Percentiles rank a stretch among this genome's conserved stretches.
phyloP scores from a whole-genome alignment of 2,329 filamentous ascomycete species.

The Zasmidium citrigriseum region DNA sequence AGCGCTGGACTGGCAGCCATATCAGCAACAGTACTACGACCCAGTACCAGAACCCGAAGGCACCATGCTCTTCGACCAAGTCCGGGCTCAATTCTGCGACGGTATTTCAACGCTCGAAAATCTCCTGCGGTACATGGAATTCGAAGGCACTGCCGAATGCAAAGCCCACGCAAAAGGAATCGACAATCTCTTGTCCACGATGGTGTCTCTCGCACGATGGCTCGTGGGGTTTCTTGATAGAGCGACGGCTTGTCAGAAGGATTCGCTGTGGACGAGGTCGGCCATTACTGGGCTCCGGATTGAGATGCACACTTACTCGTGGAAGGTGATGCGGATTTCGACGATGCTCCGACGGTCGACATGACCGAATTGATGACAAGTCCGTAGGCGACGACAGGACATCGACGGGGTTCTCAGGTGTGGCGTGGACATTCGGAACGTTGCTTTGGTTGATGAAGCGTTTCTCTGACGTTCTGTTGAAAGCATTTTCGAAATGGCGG shows the following conservation, averaged over 20 bases:
- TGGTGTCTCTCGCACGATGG: constrained; percentile 20
- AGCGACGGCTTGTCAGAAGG: constrained; percentile 4
- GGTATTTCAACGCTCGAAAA: constrained; percentile 19
- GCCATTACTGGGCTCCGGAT: constrained; percentile 17
- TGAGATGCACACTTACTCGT: constrained; percentile 23
- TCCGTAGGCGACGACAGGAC: neutral
- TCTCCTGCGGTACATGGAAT: constrained; percentile 15
- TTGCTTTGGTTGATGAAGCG: too few species aligned
- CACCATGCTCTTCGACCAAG: constrained; percentile 17
- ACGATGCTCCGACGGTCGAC: neutral
- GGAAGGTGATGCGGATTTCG: constrained; percentile 20
- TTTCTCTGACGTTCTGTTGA: too few species aligned
- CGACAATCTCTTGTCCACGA: constrained; percentile 14
- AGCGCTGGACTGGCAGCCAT: neutral
- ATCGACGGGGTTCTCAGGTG: neutral
- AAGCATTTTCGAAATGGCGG: too few species aligned
- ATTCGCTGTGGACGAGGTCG: constrained; percentile 11
- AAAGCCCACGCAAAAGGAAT: constrained; percentile 13
- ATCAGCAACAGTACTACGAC: neutral
- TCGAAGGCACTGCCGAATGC: constrained; percentile 6
- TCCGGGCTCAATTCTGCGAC: constrained; percentile 13
- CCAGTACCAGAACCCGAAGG: neutral
- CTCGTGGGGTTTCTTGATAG: constrained; percentile 16
- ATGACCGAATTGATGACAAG: neutral
- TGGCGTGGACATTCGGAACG: too few species aligned